Evolutionary conservation across 2,329 filamentous ascomycete species (phyloP).

Genomic region (Colletotrichum somersetense): DNA sequence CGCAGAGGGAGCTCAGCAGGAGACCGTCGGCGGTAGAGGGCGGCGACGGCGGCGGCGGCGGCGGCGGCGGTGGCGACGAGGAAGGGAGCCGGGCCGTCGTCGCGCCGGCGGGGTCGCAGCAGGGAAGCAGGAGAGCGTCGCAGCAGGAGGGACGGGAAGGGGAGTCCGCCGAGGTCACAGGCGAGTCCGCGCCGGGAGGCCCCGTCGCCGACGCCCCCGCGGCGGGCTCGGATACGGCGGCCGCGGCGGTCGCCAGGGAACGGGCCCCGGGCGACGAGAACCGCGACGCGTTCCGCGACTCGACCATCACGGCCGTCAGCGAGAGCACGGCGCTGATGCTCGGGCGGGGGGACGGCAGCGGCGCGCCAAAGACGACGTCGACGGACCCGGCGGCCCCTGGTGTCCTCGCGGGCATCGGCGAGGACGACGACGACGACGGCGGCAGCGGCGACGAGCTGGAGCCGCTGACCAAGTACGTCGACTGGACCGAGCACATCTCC

Average conservation of each 20-base stretch:
- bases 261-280: conserved; percentile 34
- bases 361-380: conserved; percentile 34
- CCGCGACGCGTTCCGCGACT: conserved; percentile 37
- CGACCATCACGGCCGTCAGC: conserved; percentile 36
- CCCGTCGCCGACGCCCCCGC: conserved; percentile 31
- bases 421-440: conserved; percentile 9
- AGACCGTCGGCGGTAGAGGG: conserved; percentile 15
- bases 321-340: conserved; percentile 37
- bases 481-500: conserved; percentile 39
- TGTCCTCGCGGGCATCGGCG: conserved; percentile 27
- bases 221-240: not conserved
- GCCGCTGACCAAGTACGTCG: conserved; percentile 39
- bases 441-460: conserved; percentile 30
- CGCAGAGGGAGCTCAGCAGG: conserved; percentile 25
- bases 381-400: conserved; percentile 27
- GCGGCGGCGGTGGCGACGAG: not conserved
- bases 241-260: conserved; percentile 13
- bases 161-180: conserved; percentile 13
- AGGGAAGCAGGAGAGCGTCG: conserved; percentile 2
- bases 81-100: too few relatives aligned
- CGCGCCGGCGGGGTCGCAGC: too few relatives aligned
- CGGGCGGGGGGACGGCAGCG: conserved; percentile 2
- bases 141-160: conserved; percentile 19
- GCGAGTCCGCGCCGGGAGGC: conserved; percentile 16
- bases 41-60: not conserved